phyloP scores from a whole-genome alignment of 2,329 filamentous ascomycete species.

The Fusarium tuaranense region DNA sequence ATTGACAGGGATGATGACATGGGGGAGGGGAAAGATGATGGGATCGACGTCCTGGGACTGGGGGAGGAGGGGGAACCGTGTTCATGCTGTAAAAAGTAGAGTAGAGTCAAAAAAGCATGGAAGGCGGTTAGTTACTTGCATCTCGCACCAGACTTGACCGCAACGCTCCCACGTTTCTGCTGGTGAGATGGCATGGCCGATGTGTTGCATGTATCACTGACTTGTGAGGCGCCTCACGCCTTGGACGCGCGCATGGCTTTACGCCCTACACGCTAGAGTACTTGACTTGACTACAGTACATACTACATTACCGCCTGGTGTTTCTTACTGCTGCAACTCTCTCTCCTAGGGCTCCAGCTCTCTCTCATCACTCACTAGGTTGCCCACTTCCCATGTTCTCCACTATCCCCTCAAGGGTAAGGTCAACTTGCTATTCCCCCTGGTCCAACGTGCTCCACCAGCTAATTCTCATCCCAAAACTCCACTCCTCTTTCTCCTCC shows the following conservation, averaged over 20 bases:
- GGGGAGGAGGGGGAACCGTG: not conserved
- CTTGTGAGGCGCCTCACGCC: slow-evolving; percentile 13
- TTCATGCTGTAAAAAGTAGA: not conserved
- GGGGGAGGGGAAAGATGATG: not conserved
- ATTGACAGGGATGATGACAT: slow-evolving; percentile 27
- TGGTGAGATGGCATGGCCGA: not conserved
- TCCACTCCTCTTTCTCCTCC: slow-evolving; percentile 6
- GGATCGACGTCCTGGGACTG: slow-evolving; percentile 25
- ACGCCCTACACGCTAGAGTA: slow-evolving; percentile 1
- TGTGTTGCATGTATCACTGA: not conserved
- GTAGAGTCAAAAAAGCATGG: not conserved
- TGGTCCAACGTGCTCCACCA: slow-evolving; percentile 36
- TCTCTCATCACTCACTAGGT: not conserved
- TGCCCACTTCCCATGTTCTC: not conserved
- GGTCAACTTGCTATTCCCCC: slow-evolving; percentile 17
- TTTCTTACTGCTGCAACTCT: slow-evolving; percentile 1
- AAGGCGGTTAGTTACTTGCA: not conserved
- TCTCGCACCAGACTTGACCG: not conserved
- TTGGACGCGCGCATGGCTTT: slow-evolving; percentile 8
- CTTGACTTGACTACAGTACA: too few relatives aligned
- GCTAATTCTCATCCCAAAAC: slow-evolving; percentile 3
- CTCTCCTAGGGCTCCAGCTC: not conserved
- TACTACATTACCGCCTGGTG: slow-evolving; percentile 6
- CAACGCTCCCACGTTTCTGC: slow-evolving; percentile 37
- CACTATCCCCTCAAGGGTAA: not conserved